Conservation (phyloP, 371 early-diverging fungal genomes). For the Mortierella sp. region DNA sequence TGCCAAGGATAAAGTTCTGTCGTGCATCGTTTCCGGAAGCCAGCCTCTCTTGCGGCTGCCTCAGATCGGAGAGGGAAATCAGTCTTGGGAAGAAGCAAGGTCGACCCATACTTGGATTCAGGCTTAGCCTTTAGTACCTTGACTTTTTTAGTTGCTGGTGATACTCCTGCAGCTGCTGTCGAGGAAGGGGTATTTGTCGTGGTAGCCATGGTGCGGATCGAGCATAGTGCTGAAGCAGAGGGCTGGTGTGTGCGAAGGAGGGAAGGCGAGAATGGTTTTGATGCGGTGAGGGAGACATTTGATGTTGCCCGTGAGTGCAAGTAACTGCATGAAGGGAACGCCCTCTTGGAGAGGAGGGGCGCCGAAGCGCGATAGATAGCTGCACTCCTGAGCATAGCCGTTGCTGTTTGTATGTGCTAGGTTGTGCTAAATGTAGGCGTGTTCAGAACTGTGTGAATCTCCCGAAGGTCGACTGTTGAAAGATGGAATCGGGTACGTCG, state of each 20-base stretch:
- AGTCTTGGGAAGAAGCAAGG: conserved; percentile 81
- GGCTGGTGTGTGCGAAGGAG: background rate
- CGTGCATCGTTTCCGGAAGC: conserved; percentile 75
- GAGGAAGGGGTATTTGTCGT: conserved; percentile 15
- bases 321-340: conserved; percentile 2
- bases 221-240: background rate
- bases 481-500: background rate
- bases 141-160: conserved; percentile 13
- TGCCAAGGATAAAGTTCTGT: conserved; percentile 84
- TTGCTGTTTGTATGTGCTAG: background rate
- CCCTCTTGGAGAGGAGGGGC: conserved; percentile 16
- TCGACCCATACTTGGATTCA: conserved; percentile 65
- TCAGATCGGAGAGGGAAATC: conserved; percentile 81
- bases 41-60: conserved; percentile 72
- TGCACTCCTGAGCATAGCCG: conserved; percentile 33
- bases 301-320: background rate
- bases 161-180: conserved; percentile 15
- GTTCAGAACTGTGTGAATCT: background rate
- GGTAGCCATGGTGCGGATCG: conserved; percentile 39
- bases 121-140: conserved; percentile 45
- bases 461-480: background rate
- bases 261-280: background rate
- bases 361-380: conserved; percentile 21
- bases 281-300: background rate
- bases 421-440: background rate